Evolutionary conservation across 2,329 filamentous ascomycete genomes (phyloP), one percentile per base, ranked within the genome.

Genomic region (Colletotrichum eleusines): DNA sequence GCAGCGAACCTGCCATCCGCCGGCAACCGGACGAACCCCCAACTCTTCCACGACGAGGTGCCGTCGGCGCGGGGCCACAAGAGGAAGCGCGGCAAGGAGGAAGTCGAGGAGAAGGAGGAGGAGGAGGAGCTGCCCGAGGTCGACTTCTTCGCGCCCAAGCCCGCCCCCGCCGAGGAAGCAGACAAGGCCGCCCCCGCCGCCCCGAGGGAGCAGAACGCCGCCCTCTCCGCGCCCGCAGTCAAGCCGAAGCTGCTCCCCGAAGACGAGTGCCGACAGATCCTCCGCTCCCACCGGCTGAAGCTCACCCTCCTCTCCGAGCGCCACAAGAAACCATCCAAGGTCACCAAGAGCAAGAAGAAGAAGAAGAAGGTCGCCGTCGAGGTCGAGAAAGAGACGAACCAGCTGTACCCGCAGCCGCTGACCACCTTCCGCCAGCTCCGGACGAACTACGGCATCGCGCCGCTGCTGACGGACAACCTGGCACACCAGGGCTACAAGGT

Each of bases 241-340:
- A 78, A 81, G 63, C 75, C 74, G 23, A 77, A 78, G 35, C 76
- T 81, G 14, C 85, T 94, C 75, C 88, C 89, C 75, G 87, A 92
- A 76, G 90, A 92, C 67, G 89, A 95, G 78, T 91, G 93, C 75
- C 91, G 91, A 75, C 89, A 91, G 71, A 85, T 95, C 14, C 82
- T 97, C 72, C 90, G 91, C 72, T 91, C 90, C 67, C 94, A 97
- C 80, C 92, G 94, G 73, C 85, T 98, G 74, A 97, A 97, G 80
- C 88, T 97, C 48, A 93, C 92, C 0, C 84, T 97, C 59, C 83
- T 97, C n/a, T 89, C 88, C 31, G 86, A 85, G 51, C 76, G 83
- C 50, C 81, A 79, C 38, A 79, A 81, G 31, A 80, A 82, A 9
- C 80, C 79, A 50, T 77, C 79, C 23, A 83, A 84, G 65, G 80